These are phyloP conservation scores for Aphanomyces invadans DNA, from an alignment of 352 stramenopile genomes.

Conservation along the genomic window DNA sequence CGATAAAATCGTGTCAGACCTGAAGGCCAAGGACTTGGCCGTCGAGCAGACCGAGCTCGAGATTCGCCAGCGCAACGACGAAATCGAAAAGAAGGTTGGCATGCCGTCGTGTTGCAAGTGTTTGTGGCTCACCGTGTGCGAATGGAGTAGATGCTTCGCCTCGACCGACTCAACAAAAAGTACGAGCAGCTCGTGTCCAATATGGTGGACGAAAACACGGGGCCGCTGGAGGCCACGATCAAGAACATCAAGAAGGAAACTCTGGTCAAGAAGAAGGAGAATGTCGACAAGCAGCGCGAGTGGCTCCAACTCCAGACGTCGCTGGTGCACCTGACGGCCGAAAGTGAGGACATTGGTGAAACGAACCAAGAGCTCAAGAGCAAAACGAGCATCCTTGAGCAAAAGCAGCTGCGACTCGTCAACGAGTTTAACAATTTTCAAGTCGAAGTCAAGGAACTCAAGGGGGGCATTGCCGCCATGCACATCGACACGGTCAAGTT, in stretches of 20 bases:
- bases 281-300: slow-evolving; percentile 76
- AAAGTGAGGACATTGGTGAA: slow-evolving; percentile 84
- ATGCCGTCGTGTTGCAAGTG: not conserved
- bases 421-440: slow-evolving; percentile 72
- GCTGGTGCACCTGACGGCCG: slow-evolving; percentile 78
- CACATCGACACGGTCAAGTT: slow-evolving; percentile 89
- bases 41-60: slow-evolving; percentile 90
- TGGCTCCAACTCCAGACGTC: slow-evolving; percentile 89
- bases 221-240: slow-evolving; percentile 89
- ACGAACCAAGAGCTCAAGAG: slow-evolving; percentile 87
- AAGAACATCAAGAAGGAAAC: slow-evolving; percentile 89
- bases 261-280: slow-evolving; percentile 49
- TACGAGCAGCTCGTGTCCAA: slow-evolving; percentile 89
- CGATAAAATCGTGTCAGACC: slow-evolving; percentile 59
- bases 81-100: slow-evolving; percentile 92
- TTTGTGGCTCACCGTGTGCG: not conserved
- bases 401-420: slow-evolving; percentile 85
- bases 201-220: slow-evolving; percentile 87
- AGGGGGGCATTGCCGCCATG: slow-evolving; percentile 58
- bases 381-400: slow-evolving; percentile 82
- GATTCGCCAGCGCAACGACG: slow-evolving; percentile 90
- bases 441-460: slow-evolving; percentile 78
- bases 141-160: slow-evolving; percentile 52
- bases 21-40: slow-evolving; percentile 81
- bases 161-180: slow-evolving; percentile 92